Conservation (phyloP, 345 rosid genomes). For the Firmiana major region DNA sequence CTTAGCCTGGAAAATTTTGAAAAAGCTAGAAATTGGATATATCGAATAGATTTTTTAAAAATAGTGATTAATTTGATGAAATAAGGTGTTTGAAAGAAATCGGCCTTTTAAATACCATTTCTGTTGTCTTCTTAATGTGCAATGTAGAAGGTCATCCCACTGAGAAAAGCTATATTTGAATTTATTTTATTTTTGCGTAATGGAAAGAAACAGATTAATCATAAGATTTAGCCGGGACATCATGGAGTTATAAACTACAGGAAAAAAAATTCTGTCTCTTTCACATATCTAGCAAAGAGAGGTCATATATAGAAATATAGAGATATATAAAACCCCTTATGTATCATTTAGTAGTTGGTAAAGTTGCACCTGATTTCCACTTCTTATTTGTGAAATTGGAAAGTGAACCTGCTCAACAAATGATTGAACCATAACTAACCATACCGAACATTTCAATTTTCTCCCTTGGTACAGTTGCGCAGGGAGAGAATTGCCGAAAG, state of each 20-base stretch:
- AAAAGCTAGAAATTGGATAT: not conserved
- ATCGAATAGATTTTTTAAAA: not conserved
- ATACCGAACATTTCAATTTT: not conserved
- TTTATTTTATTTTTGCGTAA: not conserved
- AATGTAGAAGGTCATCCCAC: not conserved
- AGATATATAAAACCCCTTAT: not conserved
- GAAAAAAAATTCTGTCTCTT: not conserved
- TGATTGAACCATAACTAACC: not conserved
- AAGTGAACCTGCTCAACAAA: constrained; percentile 2
- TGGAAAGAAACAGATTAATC: not conserved
- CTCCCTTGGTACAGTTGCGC: constrained; percentile 62
- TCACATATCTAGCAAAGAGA: not conserved
- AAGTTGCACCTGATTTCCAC: not conserved
- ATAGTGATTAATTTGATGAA: not conserved
- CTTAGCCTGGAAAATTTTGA: not conserved
- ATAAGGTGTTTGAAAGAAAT: not conserved
- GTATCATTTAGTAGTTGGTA: not conserved
- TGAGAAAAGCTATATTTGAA: not conserved
- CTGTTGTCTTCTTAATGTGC: not conserved
- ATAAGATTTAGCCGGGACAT: not conserved
- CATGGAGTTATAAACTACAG: not conserved
- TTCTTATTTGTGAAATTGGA: not conserved
- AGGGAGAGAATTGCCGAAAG: constrained; percentile 98
- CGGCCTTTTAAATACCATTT: not conserved
- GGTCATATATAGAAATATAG: not conserved